Evolutionary conservation across 257 asterid genomes (phyloP), one percentile per base, ranked within the genome.

Genomic region (Parsonsia alboflavescens): DNA sequence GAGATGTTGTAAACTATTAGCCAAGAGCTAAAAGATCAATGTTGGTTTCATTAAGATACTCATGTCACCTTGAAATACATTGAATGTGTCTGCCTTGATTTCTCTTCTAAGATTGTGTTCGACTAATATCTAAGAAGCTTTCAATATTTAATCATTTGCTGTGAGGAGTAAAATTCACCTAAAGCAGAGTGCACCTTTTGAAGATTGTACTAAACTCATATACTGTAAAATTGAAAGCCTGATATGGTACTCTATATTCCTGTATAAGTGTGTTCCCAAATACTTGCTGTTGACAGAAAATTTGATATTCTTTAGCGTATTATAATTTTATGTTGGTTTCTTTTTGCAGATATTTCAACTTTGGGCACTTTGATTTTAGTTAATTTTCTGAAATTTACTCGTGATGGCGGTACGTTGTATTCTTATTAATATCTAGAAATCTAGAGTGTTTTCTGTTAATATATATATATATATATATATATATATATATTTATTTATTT

Each of bases 331-430:
- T 65, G 26, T 19, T 19, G 50, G 5, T 65, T 62, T 17, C 17
- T 65, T 17, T 45, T 36, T 39, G 45, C 70, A 65, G 70, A 65
- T 39, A 39, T 76, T 49, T 76, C 71, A 46, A 49, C 56, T 71
- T 26, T 70, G 39, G 48, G 28, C 75, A 70, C 53, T 36, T 48
- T 16, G 21, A 61, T 33, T 59, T 61, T 44, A 46, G 49, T 30
- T n/a, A 58, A 30, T 12, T 48, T 30, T 70, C 64, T 36, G 24
- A 71, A 61, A 33, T 69, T 50, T 74, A 21, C 28, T 28, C 19
- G 46, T 42, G 50, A 76, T 76, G 80, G 76, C 75, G 54, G 80
- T 76, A 63, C 9, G 80, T 61, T 15, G 59, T 24, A 21, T 45
- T 26, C 12, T 76, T 17, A 36, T 9, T 48, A n/a, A 19, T 36